These are phyloP conservation scores for Aspergillus sp. DNA, from an alignment of 2,329 filamentous ascomycete species.

Conservation along the genomic window DNA sequence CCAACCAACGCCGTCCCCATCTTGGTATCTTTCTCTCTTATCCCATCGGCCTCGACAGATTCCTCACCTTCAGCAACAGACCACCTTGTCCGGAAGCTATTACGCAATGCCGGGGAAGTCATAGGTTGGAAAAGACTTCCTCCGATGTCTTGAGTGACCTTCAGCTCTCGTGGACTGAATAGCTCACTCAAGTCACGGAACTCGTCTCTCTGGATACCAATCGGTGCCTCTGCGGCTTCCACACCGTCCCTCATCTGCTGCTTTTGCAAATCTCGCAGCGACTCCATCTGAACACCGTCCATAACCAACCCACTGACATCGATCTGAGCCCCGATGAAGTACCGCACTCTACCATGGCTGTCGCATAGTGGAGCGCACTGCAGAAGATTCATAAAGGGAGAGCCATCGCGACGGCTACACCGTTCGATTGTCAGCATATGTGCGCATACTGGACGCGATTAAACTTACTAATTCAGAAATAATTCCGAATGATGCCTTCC, in stretches of 20 bases:
- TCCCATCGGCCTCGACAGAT: conserved; percentile 25
- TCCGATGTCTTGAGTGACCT: conserved; percentile 63
- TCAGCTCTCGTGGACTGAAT: conserved; percentile 68
- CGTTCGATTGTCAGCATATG: not conserved
- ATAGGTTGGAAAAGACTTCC: conserved; percentile 50
- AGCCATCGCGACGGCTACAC: conserved; percentile 67
- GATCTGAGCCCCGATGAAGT: conserved; percentile 72
- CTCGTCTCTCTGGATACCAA: conserved; percentile 54
- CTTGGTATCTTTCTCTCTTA: conserved; percentile 43
- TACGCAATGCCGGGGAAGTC: no score
- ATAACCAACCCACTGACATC: conserved; percentile 70
- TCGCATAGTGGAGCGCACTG: conserved; percentile 74
- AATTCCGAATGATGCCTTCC: conserved; percentile 74
- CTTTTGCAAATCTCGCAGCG: conserved; percentile 54
- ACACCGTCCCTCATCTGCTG: conserved; percentile 25
- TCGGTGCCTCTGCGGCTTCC: not conserved
- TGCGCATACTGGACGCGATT: not conserved
- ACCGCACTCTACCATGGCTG: conserved; percentile 65
- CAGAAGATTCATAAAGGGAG: conserved; percentile 74
- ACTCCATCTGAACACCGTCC: conserved; percentile 66
- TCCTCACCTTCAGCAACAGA: conserved; percentile 8
- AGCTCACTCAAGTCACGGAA: conserved; percentile 69
- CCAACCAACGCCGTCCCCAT: conserved; percentile 40
- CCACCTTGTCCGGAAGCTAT: conserved; percentile 11
- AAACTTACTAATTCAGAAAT: conserved; percentile 70